Evolutionary conservation across 495 filamentous ascomycete species (phyloP).

Genomic region (Penicillium alfredii): DNA sequence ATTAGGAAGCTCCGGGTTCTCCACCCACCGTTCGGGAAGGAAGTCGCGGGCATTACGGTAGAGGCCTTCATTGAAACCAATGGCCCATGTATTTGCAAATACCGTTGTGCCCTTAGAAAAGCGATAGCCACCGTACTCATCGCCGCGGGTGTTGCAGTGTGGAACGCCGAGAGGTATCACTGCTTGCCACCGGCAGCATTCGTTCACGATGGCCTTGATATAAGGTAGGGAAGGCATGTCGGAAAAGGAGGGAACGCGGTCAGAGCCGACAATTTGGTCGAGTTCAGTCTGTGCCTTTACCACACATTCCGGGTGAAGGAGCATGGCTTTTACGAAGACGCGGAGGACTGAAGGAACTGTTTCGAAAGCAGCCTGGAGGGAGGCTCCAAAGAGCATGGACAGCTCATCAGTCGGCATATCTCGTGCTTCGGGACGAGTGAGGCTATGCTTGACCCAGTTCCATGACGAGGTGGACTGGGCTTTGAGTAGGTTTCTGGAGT

Average conservation of each 20-base stretch:
- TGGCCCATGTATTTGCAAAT: constrained; percentile 39
- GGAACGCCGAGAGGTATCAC: too few species aligned
- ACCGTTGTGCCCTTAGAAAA: constrained; percentile 44
- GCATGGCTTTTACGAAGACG: constrained; percentile 34
- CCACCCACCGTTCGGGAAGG: constrained; percentile 42
- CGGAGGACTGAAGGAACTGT: constrained; percentile 28
- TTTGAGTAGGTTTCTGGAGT: constrained; percentile 11
- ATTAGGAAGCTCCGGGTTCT: constrained; percentile 4
- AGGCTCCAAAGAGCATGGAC: constrained; percentile 30
- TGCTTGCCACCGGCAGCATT: constrained; percentile 46
- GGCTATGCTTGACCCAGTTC: constrained; percentile 23
- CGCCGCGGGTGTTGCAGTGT: constrained; percentile 38
- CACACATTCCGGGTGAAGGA: constrained; percentile 33
- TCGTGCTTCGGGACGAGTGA: constrained; percentile 4
- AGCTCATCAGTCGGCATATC: constrained; percentile 23
- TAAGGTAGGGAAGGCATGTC: constrained; percentile 27
- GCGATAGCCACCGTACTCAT: constrained; percentile 46
- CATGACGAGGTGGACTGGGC: constrained; percentile 8
- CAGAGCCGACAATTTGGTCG: constrained; percentile 16
- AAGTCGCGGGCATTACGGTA: constrained; percentile 36
- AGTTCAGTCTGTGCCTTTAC: constrained; percentile 45
- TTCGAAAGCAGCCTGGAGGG: constrained; percentile 33
- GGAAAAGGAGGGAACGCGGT: constrained; percentile 14
- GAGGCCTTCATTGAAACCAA: constrained; percentile 30
- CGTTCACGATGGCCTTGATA: constrained; percentile 28